These are phyloP conservation scores for Bacidia rubella DNA, from an alignment of 495 filamentous ascomycete genomes.

Conservation along the genomic window DNA sequence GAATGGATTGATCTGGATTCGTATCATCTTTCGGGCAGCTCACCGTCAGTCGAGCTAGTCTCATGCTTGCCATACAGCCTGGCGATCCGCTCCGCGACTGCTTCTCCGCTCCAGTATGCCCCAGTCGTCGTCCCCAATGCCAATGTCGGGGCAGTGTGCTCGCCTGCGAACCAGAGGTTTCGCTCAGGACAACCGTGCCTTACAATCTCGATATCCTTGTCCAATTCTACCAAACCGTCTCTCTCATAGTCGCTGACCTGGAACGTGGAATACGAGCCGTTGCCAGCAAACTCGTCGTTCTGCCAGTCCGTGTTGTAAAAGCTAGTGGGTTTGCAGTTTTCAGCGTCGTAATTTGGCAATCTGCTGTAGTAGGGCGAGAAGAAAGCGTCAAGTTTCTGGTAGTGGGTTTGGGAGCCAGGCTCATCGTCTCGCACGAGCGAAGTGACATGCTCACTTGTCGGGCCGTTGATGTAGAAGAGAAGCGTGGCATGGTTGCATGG, in stretches of 20 bases:
- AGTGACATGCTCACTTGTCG: constrained; percentile 39
- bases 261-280: constrained; percentile 88
- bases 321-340: constrained; percentile 47
- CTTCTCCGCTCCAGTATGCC: constrained; percentile 86
- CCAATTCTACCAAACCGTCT: constrained; percentile 27
- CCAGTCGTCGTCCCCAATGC: constrained; percentile 78
- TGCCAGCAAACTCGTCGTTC: constrained; percentile 67
- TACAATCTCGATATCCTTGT: constrained; percentile 57
- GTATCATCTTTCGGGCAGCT: neutral
- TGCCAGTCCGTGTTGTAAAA: constrained; percentile 69
- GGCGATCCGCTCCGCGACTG: constrained; percentile 52
- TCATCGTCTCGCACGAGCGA: constrained; percentile 22
- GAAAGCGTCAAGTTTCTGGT: constrained; percentile 37
- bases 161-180: constrained; percentile 81
- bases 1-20: neutral
- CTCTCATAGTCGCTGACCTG: constrained; percentile 61
- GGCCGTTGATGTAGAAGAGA: constrained; percentile 82
- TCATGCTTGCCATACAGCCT: constrained; percentile 30
- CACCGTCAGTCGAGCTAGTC: neutral
- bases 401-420: constrained; percentile 27
- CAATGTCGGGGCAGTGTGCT: constrained; percentile 86
- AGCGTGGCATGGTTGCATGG: constrained; percentile 65
- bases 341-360: constrained; percentile 50
- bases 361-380: constrained; percentile 61
- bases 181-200: constrained; percentile 53